These are phyloP conservation scores for Rhododendron vialii DNA, from an alignment of 148 eudicot genomes.

Conservation along the genomic window DNA sequence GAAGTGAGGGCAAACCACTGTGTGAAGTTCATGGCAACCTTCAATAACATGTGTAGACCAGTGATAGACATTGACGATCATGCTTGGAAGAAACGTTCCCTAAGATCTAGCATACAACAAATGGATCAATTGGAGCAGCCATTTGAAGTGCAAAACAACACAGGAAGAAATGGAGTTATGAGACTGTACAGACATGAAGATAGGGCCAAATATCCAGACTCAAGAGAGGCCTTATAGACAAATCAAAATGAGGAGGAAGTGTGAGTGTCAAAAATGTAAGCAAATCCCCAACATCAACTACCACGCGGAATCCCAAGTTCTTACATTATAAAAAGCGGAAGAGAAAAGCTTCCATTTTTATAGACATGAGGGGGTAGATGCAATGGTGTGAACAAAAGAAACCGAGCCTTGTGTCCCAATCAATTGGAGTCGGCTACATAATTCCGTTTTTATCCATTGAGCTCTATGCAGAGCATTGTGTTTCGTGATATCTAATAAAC, in stretches of 20 bases:
- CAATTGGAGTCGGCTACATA: background rate
- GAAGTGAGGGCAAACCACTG: background rate
- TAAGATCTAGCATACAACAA: slow-evolving; percentile 35
- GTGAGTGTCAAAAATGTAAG: background rate
- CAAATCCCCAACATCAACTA: no score
- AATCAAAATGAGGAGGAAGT: background rate
- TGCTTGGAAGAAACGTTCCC: slow-evolving; percentile 37
- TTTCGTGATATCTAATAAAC: background rate
- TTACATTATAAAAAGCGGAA: background rate
- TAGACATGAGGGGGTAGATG: background rate
- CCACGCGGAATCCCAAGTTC: no score
- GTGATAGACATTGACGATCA: slow-evolving; percentile 29
- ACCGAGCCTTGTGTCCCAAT: background rate
- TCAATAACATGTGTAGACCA: slow-evolving; percentile 37
- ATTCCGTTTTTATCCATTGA: background rate
- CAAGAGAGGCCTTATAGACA: background rate
- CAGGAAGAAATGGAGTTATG: background rate
- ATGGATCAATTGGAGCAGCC: slow-evolving; percentile 32
- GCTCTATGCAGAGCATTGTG: background rate
- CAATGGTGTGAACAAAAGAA: background rate
- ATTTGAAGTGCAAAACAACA: background rate
- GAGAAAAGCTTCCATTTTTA: background rate
- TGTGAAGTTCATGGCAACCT: slow-evolving; percentile 24
- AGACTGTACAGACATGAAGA: background rate
- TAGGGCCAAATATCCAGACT: background rate